Conservation (phyloP, 192 early-diverging fungal genomes). For the Rhizoclosmatium sp. region DNA sequence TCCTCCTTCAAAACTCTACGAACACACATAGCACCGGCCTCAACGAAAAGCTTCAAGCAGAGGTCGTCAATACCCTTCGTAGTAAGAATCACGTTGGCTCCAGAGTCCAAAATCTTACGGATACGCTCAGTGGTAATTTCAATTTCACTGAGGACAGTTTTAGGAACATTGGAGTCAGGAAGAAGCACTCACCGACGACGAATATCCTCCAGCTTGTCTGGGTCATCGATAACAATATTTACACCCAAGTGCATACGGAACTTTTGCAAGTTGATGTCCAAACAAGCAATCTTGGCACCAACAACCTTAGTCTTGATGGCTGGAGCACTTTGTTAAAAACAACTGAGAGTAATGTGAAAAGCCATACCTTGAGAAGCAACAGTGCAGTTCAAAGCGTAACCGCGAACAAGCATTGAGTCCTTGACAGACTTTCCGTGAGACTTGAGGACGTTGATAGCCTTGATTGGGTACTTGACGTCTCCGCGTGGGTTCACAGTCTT, state of each 20-base stretch:
- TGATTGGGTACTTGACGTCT: conserved; percentile 93
- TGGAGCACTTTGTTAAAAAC: conserved; percentile 25
- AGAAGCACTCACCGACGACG: conserved; percentile 68
- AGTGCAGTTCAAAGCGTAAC: conserved; percentile 98
- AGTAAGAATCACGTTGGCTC: conserved; percentile 96
- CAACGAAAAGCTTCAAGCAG: conserved; percentile 98
- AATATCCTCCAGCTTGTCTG: conserved; percentile 97
- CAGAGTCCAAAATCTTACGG: conserved; percentile 92
- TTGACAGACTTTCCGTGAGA: conserved; percentile 92
- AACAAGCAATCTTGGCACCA: conserved; percentile 94
- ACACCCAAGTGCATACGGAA: conserved; percentile 98
- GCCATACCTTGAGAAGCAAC: conserved; percentile 84
- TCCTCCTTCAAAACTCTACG: conserved; percentile 97
- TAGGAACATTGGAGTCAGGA: not conserved
- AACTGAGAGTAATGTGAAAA: conserved; percentile 7
- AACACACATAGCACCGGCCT: conserved; percentile 97
- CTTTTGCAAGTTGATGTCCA: conserved; percentile 99
- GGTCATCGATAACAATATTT: conserved; percentile 98
- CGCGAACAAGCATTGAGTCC: conserved; percentile 88
- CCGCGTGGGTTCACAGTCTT: conserved; percentile 85
- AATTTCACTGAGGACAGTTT: conserved; percentile 73
- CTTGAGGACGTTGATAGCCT: conserved; percentile 96
- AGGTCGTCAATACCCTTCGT: conserved; percentile 99
- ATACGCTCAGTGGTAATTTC: conserved; percentile 97
- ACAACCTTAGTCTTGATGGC: conserved; percentile 88